A percentile compares a stretch with the other conserved stretches of the same genome.
phyloP scores from a whole-genome alignment of 805 yeast genomes.

The Kuraishia ogatae region DNA sequence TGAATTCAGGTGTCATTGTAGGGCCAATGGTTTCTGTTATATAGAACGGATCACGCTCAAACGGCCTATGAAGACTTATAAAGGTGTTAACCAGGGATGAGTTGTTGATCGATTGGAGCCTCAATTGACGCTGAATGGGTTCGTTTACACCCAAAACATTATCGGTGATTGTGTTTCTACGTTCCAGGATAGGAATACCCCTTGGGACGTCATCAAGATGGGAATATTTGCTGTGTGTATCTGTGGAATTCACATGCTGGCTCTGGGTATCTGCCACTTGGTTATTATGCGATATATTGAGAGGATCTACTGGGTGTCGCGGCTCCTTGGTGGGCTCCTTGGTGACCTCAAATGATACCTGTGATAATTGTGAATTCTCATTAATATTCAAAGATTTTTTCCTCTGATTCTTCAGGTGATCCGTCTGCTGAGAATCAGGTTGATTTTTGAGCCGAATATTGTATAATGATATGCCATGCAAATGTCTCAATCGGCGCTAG shows the following conservation, averaged over 20 bases:
- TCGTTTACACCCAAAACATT: constrained; percentile 8
- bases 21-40: constrained; percentile 23
- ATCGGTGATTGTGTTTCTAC: neutral
- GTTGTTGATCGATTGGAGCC: constrained; percentile 19
- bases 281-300: too few species aligned
- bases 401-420: too few species aligned
- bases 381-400: too few species aligned
- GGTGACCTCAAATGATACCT: too few species aligned
- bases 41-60: constrained; percentile 20
- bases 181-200: neutral
- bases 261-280: too few species aligned
- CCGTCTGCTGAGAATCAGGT: neutral
- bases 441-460: neutral
- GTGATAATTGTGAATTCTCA: too few species aligned
- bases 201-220: too few species aligned
- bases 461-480: neutral
- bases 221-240: too few species aligned
- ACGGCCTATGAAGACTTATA: constrained; percentile 23
- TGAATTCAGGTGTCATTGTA: constrained; percentile 20
- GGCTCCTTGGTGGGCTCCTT: too few species aligned
- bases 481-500: neutral
- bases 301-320: too few species aligned
- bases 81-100: constrained; percentile 23
- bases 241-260: too few species aligned
- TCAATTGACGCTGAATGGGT: constrained; percentile 17